Percentiles rank a stretch among this genome's conserved stretches.
phyloP scores from a whole-genome alignment of 2,329 filamentous ascomycete genomes.

The Elsinoe arachidis region DNA sequence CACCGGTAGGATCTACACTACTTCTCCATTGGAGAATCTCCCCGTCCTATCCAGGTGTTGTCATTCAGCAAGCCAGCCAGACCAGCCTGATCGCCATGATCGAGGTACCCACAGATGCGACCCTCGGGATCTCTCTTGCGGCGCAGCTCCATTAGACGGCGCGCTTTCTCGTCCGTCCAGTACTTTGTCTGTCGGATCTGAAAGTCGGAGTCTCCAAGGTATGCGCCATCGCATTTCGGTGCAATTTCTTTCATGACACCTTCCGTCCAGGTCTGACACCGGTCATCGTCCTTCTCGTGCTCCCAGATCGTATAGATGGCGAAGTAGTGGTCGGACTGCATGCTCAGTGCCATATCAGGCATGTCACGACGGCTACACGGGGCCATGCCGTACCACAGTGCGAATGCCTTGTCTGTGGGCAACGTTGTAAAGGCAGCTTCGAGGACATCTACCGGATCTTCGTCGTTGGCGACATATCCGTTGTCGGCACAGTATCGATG shows the following conservation, averaged over 20 bases:
- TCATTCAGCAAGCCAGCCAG: slow-evolving; percentile 35
- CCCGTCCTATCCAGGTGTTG: slow-evolving; percentile 13
- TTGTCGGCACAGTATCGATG: slow-evolving; percentile 47
- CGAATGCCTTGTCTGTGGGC: slow-evolving; percentile 37
- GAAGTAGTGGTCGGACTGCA: slow-evolving; percentile 51
- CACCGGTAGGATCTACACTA: not conserved
- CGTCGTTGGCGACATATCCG: slow-evolving; percentile 41
- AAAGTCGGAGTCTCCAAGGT: slow-evolving; percentile 49
- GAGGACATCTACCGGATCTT: slow-evolving; percentile 38
- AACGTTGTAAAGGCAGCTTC: slow-evolving; percentile 41
- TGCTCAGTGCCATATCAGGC: slow-evolving; percentile 46
- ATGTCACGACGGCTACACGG: slow-evolving; percentile 37
- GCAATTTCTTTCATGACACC: slow-evolving; percentile 30
- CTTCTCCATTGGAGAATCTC: slow-evolving; percentile 9
- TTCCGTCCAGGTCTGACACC: slow-evolving; percentile 39
- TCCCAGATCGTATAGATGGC: slow-evolving; percentile 47
- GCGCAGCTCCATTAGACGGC: slow-evolving; percentile 36
- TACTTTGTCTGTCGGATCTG: slow-evolving; percentile 39
- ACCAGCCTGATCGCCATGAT: slow-evolving; percentile 36
- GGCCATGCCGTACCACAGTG: slow-evolving; percentile 45
- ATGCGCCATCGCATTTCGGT: slow-evolving; percentile 39
- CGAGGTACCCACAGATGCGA: slow-evolving; percentile 38
- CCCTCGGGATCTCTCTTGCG: slow-evolving; percentile 38
- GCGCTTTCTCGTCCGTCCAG: slow-evolving; percentile 39
- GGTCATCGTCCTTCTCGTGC: slow-evolving; percentile 36